Evolutionary conservation across 371 early-diverging fungal species (phyloP).

Genomic region (Lichtheimia ornata): DNA sequence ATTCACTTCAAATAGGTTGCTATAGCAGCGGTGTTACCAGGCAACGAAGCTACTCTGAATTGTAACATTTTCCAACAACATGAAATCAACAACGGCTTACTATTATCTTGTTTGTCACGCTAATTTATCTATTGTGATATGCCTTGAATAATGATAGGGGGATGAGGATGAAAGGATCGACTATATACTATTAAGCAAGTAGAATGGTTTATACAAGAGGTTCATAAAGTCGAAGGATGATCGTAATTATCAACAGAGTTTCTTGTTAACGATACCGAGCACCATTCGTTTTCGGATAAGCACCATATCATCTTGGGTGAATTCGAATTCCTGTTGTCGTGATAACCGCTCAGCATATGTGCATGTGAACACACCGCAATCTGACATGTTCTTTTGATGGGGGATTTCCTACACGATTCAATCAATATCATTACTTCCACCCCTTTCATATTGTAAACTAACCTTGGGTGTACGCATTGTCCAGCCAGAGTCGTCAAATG

Average conservation of each 20-base stretch:
- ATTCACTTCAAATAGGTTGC: too few relatives aligned
- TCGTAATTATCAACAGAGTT: neutral
- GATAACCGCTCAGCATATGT: constrained; percentile 83
- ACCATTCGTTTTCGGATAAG: constrained; percentile 73
- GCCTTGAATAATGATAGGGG: neutral
- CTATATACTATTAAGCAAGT: neutral
- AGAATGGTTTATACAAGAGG: neutral
- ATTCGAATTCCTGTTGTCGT: constrained; percentile 63
- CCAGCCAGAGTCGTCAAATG: constrained; percentile 74
- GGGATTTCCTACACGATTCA: constrained; percentile 64
- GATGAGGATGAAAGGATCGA: neutral
- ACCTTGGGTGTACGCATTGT: constrained; percentile 62
- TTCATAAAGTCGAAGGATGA: neutral
- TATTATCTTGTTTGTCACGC: too few relatives aligned
- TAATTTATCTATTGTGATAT: neutral
- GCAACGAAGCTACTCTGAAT: too few relatives aligned
- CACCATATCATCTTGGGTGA: constrained; percentile 76
- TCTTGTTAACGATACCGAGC: constrained; percentile 65
- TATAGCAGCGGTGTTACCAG: too few relatives aligned
- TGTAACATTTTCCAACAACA: too few relatives aligned
- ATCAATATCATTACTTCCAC: neutral
- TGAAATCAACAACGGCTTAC: too few relatives aligned
- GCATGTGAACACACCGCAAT: constrained; percentile 97
- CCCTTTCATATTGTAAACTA: neutral
- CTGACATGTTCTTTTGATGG: constrained; percentile 85